Conservation (phyloP, 345 rosid genomes). For the Excoecaria agallocha region DNA sequence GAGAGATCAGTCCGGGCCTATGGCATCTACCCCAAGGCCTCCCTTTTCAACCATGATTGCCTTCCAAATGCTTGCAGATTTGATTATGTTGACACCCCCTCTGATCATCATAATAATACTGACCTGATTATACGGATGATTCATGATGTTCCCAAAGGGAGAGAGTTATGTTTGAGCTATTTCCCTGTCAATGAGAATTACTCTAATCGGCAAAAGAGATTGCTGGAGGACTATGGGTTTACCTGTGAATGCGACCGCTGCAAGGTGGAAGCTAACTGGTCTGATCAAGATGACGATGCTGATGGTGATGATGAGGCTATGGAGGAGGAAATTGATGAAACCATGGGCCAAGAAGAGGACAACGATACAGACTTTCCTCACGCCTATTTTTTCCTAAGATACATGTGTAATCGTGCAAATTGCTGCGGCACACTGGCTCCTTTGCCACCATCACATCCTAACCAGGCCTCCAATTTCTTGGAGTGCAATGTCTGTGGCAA, state of each 20-base stretch:
- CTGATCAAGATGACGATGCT: constrained; percentile 58
- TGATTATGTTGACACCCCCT: constrained; percentile 60
- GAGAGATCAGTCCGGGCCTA: constrained; percentile 70
- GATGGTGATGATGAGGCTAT: constrained; percentile 20
- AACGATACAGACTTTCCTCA: constrained; percentile 66
- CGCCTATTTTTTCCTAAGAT: constrained; percentile 74
- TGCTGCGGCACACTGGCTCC: constrained; percentile 88
- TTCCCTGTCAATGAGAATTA: constrained; percentile 80
- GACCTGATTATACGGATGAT: constrained; percentile 75
- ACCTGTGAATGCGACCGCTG: constrained; percentile 78
- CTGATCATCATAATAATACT: constrained; percentile 33
- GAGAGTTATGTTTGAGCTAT: constrained; percentile 88
- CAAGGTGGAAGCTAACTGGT: constrained; percentile 88
- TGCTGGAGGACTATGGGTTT: constrained; percentile 78
- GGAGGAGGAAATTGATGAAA: constrained; percentile 38
- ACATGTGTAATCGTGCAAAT: constrained; percentile 60
- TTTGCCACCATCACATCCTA: constrained; percentile 40
- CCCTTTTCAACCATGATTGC: constrained; percentile 86
- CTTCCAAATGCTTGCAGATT: constrained; percentile 97
- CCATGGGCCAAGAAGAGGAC: constrained; percentile 5
- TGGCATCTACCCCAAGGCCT: constrained; percentile 69
- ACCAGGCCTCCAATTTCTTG: constrained; percentile 42
- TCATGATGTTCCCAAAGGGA: constrained; percentile 76
- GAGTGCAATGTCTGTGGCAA: constrained; percentile 89
- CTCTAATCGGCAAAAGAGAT: constrained; percentile 50